phyloP scores from a whole-genome alignment of 371 early-diverging fungal species.

The Mortierella sp. region DNA sequence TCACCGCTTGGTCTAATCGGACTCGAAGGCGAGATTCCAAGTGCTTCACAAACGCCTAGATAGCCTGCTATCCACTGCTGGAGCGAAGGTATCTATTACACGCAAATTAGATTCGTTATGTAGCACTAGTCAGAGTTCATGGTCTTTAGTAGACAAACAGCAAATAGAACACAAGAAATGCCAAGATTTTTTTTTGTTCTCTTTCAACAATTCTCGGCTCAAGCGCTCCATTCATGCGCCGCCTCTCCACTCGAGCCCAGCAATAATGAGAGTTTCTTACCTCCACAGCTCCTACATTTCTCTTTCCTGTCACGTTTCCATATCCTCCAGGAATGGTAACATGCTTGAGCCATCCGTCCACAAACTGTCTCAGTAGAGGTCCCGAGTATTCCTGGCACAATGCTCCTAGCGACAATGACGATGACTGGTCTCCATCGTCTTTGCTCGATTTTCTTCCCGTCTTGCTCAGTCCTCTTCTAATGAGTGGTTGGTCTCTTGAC shows the following conservation, averaged over 20 bases:
- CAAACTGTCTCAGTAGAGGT: constrained; percentile 25
- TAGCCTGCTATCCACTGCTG: constrained; percentile 46
- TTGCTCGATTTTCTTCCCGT: background rate
- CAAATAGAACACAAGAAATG: constrained; percentile 11
- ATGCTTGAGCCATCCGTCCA: constrained; percentile 34
- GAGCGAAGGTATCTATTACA: constrained; percentile 22
- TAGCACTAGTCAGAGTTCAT: background rate
- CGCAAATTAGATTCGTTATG: background rate
- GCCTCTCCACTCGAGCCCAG: too few relatives aligned
- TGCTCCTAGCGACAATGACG: constrained; percentile 22
- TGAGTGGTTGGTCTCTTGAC: constrained; percentile 22
- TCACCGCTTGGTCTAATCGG: background rate
- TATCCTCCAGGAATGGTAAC: constrained; percentile 36
- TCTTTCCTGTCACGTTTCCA: constrained; percentile 32
- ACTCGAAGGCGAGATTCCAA: constrained; percentile 19
- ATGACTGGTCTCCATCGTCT: background rate
- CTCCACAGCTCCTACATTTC: constrained; percentile 30
- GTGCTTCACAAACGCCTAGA: constrained; percentile 35
- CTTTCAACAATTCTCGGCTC: background rate
- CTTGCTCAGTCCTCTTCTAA: background rate
- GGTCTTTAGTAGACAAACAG: background rate
- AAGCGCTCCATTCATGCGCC: too few relatives aligned
- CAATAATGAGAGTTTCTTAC: too few relatives aligned
- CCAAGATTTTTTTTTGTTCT: constrained; percentile 31
- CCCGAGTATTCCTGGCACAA: constrained; percentile 33